Evolutionary conservation across 2,329 filamentous ascomycete species (phyloP).

Genomic region (Hypoxylon rubiginosum): DNA sequence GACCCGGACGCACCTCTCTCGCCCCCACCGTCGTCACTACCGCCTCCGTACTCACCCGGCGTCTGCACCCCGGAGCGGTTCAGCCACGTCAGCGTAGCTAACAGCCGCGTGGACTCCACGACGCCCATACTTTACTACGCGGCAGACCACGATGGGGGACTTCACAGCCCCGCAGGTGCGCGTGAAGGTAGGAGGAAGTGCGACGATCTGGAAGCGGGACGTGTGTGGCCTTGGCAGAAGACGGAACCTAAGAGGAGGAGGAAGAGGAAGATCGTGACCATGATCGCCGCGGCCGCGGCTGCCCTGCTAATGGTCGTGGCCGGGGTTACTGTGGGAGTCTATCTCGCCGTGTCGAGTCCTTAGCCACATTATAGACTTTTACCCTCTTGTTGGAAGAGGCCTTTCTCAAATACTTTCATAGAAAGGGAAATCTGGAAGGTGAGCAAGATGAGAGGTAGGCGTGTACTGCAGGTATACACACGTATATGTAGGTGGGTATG

Average conservation of each 20-base stretch:
- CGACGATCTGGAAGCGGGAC: slow-evolving; percentile 8
- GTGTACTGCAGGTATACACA: slow-evolving; percentile 20
- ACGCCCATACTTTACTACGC: slow-evolving; percentile 27
- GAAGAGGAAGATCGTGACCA: slow-evolving; percentile 32
- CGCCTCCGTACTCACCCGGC: slow-evolving; percentile 35
- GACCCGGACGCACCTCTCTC: slow-evolving; percentile 35
- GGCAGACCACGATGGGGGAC: slow-evolving; percentile 8
- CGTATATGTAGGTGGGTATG: slow-evolving; percentile 21
- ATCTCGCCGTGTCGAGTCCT: slow-evolving; percentile 23
- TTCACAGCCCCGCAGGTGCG: slow-evolving; percentile 8
- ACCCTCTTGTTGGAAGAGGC: background rate
- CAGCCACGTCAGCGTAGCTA: slow-evolving; percentile 26
- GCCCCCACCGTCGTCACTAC: slow-evolving; percentile 30
- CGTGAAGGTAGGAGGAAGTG: slow-evolving; percentile 5
- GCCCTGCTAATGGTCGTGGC: slow-evolving; percentile 39
- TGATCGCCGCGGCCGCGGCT: slow-evolving; percentile 24
- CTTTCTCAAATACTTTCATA: slow-evolving; percentile 12
- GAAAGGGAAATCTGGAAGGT: slow-evolving; percentile 15
- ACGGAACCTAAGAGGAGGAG: slow-evolving; percentile 21
- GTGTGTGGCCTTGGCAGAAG: slow-evolving; percentile 29
- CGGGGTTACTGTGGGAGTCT: slow-evolving; percentile 42
- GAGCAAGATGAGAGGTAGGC: slow-evolving; percentile 34
- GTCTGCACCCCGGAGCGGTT: slow-evolving; percentile 21
- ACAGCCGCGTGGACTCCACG: slow-evolving; percentile 32
- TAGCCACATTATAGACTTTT: slow-evolving; percentile 14